Conservation (phyloP, 306 rosid genomes). For the Castanea sativa region DNA sequence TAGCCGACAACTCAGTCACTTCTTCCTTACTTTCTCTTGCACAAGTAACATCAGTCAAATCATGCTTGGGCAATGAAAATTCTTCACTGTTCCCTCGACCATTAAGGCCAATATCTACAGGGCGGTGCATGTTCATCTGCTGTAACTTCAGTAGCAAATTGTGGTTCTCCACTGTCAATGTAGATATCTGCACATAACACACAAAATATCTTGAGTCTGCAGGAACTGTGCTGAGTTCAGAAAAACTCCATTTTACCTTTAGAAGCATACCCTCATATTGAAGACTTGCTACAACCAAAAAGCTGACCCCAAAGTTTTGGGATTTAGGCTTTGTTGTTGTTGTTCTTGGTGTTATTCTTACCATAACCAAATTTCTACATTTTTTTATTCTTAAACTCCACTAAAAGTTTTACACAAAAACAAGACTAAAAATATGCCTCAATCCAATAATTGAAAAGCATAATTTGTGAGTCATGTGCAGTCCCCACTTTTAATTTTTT, state of each 20-base stretch:
- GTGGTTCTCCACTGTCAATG: slow-evolving; percentile 68
- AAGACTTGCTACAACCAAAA: slow-evolving; percentile 8
- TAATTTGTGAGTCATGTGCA: background rate
- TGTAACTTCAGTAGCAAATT: slow-evolving; percentile 58
- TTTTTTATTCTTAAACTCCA: background rate
- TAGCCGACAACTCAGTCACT: slow-evolving; percentile 30
- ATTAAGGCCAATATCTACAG: slow-evolving; percentile 19
- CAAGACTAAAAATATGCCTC: background rate
- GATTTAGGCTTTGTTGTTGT: too few species aligned
- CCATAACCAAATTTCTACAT: background rate
- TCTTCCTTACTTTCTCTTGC: slow-evolving; percentile 41
- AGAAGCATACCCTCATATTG: background rate
- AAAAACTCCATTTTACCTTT: background rate
- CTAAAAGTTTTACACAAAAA: background rate
- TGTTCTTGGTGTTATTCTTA: background rate
- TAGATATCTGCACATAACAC: slow-evolving; percentile 60
- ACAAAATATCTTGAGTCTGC: slow-evolving; percentile 25
- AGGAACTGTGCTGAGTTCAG: background rate
- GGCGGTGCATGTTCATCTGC: slow-evolving; percentile 38
- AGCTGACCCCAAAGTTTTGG: background rate
- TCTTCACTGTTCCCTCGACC: slow-evolving; percentile 24
- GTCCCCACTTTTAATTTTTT: background rate
- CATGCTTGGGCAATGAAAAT: slow-evolving; percentile 23
- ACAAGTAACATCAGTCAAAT: slow-evolving; percentile 18
- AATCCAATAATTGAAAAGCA: background rate